Conservation (phyloP, 2,329 filamentous ascomycete genomes). For the Saccharata proteae region DNA sequence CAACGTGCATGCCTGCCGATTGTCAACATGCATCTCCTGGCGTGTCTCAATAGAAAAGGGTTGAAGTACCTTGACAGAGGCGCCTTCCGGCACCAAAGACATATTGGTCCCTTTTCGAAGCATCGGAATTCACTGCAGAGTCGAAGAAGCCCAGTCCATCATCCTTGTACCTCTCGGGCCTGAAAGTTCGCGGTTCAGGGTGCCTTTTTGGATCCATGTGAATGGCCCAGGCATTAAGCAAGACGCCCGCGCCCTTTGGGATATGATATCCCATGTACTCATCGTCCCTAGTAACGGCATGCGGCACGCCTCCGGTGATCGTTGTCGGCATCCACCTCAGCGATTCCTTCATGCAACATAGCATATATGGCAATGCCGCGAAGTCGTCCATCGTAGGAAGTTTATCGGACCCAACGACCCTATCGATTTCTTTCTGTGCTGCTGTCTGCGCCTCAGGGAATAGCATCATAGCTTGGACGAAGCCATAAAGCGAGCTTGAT, state of each 20-base stretch:
- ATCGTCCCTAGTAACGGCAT: slow-evolving; percentile 17
- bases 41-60: neutral
- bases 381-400: slow-evolving; percentile 19
- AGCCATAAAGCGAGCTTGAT: slow-evolving; percentile 13
- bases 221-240: slow-evolving; percentile 24
- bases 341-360: slow-evolving; percentile 17
- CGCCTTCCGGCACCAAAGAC: slow-evolving; percentile 40
- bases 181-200: slow-evolving; percentile 11
- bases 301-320: slow-evolving; percentile 16
- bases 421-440: slow-evolving; percentile 19
- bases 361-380: slow-evolving; percentile 16
- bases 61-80: slow-evolving; percentile 36
- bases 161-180: slow-evolving; percentile 12
- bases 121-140: slow-evolving; percentile 22
- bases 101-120: slow-evolving; percentile 34
- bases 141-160: slow-evolving; percentile 19
- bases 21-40: too few relatives aligned
- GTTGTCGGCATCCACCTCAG: slow-evolving; percentile 20
- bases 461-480: slow-evolving; percentile 17
- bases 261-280: slow-evolving; percentile 23
- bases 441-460: slow-evolving; percentile 14
- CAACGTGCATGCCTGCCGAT: slow-evolving; percentile 10
- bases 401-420: slow-evolving; percentile 14
- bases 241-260: slow-evolving; percentile 24
- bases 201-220: slow-evolving; percentile 15